Evolutionary conservation across 2,329 filamentous ascomycete species (phyloP).

Genomic region (Pseudogymnoascus sp.): DNA sequence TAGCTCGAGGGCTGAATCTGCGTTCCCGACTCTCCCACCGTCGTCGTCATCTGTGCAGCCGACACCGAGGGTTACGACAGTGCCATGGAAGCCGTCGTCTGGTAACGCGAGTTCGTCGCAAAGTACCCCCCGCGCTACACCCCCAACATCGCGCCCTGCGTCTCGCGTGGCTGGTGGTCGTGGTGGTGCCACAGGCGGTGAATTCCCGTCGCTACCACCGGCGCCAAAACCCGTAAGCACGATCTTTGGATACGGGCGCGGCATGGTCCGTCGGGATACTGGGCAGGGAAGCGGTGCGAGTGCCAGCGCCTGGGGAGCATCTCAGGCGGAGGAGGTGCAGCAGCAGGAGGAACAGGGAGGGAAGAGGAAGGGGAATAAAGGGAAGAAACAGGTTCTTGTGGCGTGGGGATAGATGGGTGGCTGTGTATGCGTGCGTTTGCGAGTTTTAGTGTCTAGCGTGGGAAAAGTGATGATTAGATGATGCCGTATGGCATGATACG

Average conservation of each 20-base stretch:
- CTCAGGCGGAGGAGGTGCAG: conserved; percentile 18
- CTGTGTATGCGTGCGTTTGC: neutral
- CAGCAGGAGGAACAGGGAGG: conserved; percentile 21
- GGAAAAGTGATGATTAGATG: conserved; percentile 3
- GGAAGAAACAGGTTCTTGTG: conserved; percentile 53
- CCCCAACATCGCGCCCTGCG: conserved; percentile 20
- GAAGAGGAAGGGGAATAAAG: conserved; percentile 51
- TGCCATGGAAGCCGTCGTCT: conserved; percentile 30
- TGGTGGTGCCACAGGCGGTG: conserved; percentile 37
- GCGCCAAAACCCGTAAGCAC: conserved; percentile 61
- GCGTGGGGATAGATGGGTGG: conserved; percentile 44
- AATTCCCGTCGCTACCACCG: conserved; percentile 74
- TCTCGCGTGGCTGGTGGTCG: neutral
- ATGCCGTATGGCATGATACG: neutral
- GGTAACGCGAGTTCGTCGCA: conserved; percentile 21
- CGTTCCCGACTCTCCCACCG: neutral
- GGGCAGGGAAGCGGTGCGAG: conserved; percentile 33
- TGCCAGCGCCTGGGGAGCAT: conserved; percentile 19
- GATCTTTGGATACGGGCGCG: conserved; percentile 53
- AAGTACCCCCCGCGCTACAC: conserved; percentile 32
- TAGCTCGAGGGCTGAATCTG: neutral
- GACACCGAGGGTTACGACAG: conserved; percentile 32
- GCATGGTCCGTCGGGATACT: conserved; percentile 45
- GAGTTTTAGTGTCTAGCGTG: neutral
- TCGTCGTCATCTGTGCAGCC: conserved; percentile 22